phyloP scores from a whole-genome alignment of 2,329 filamentous ascomycete species.

The Stachybotrys echinatus region DNA sequence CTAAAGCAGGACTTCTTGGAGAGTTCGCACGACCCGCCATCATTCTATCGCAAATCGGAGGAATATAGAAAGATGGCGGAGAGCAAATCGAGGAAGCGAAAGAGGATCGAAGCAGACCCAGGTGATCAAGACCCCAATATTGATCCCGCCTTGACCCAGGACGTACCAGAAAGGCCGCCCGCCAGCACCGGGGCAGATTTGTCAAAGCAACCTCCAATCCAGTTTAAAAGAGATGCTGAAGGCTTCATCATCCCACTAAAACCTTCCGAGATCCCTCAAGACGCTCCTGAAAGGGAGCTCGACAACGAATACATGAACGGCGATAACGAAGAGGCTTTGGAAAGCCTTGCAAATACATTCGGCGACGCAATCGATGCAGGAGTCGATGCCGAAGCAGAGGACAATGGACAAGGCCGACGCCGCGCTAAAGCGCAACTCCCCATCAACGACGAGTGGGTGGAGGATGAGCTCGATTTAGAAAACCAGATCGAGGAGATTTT shows the following conservation, averaged over 20 bases:
- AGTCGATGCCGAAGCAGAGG: conserved; percentile 11
- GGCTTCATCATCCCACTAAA: conserved; percentile 60
- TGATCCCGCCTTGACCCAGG: conserved; percentile 4
- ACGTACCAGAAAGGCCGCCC: conserved; percentile 11
- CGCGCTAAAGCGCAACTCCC: conserved; percentile 39
- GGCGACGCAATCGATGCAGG: conserved; percentile 33
- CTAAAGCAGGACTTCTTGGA: conserved; percentile 67
- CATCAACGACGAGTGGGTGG: conserved; percentile 58
- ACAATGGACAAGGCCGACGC: conserved; percentile 15
- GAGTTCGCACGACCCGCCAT: conserved; percentile 73
- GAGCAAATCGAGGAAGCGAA: conserved; percentile 43
- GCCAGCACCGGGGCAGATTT: conserved; percentile 27
- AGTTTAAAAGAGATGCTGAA: conserved; percentile 54
- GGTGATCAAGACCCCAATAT: conserved; percentile 17
- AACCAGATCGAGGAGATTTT: conserved; percentile 67
- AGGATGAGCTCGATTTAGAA: conserved; percentile 61
- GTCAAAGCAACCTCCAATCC: conserved; percentile 24
- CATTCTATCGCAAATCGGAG: conserved; percentile 64
- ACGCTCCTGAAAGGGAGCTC: conserved; percentile 18
- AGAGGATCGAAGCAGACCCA: conserved; percentile 24
- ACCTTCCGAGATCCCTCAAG: conserved; percentile 33
- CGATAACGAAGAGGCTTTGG: conserved; percentile 24
- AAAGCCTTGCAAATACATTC: conserved; percentile 38
- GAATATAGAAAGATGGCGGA: conserved; percentile 51
- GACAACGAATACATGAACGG: conserved; percentile 6